Evolutionary conservation across 306 rosid genomes (phyloP), one percentile per base, ranked within the genome.

Genomic region (Quercus bicolor): DNA sequence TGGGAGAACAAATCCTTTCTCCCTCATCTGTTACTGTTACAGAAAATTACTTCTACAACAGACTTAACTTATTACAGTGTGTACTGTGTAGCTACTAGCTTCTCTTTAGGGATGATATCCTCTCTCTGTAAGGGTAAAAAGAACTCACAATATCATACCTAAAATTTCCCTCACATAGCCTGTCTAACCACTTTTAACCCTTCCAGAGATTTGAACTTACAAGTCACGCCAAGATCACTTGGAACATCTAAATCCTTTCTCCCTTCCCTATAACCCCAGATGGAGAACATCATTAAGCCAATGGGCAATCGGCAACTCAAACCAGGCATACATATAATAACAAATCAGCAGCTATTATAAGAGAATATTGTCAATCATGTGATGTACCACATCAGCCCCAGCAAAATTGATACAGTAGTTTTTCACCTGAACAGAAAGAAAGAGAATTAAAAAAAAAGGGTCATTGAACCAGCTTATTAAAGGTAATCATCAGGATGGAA

Each of bases 331-430:
- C 45, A 40, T 48, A 48, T 69, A 21, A 43, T 70, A 19, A 59
- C 4, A 34, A 34, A 14, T 21, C 2, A 10, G 68, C 59, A 10
- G 37, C 9, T 70, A 37, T 79, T 82, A 89, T 56, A 92, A 51
- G 61, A 71, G 82, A 84, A 91, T 91, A 73, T 84, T 86, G 81
- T 94, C 97, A 45, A 94, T 80, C 93, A 89, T 91, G 79, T 94
- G 98, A 64, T 88, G 89, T 75, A 94, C 74, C 83, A 94, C 97
- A 43, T 93, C 91, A 62, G 83, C 90, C 76, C 98, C 98, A 4
- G 86, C 93, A 2, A 91, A 91, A 76, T 89, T 81, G 48, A 86
- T 75, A 56, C 86, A 54, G 72, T 79, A 81, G 43, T 26, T 80
- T 61, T 73, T 88, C 70, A 92, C 97, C 98, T 94, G 92, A 68